Base-by-base conservation (phyloP, 768 basidiomycete genomes). In the Clitopilus passeckerianus region DNA sequence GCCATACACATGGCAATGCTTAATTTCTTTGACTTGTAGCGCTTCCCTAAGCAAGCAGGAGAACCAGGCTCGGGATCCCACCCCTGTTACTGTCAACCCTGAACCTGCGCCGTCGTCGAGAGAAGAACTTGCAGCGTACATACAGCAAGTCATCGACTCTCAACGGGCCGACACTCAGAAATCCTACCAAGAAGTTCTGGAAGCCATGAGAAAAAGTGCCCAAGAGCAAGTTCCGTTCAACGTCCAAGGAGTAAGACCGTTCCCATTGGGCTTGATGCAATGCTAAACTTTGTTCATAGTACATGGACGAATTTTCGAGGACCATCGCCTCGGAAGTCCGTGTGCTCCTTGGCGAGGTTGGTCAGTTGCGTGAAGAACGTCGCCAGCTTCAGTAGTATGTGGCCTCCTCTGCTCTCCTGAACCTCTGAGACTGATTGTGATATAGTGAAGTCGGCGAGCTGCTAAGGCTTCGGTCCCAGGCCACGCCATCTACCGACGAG, bases 251-350 rank as follows among this genome's bases (percentile, higher is more conserved):
- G 91, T 93, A 73, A 56, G 87, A 16, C 20, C 27, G 6, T 35
- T 33, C 5, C 54, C 30, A 6, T 20, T 15, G n/a, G 27, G 27
- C 27, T 30, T 30, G 27, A 30, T 30, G 27, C 27, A 7, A 30
- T 30, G 27, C 27, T 30, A 7, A 30, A 30, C 3, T 30, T 7
- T 30, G 7, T 30, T 4, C 27, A 30, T 50, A 91, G 89, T 93
- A 94, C 69, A 80, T 94, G 15, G 89, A 94, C 61, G 90, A 94
- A 59, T 94, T 94, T 73, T 93, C 90, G 71, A 89, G 86, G 69
- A 86, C 91, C 0, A 74, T 94, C 53, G 90, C 92, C 2, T 78
- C 82, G 15, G 92, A 94, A 75, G 91, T 94, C 10, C 85, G 90
- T 23, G 87, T 91, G 80, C 77, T 94, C 16, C 80, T 94, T 12